phyloP scores from a whole-genome alignment of 164 flowering plant species.

The Cinnamomum chago region DNA sequence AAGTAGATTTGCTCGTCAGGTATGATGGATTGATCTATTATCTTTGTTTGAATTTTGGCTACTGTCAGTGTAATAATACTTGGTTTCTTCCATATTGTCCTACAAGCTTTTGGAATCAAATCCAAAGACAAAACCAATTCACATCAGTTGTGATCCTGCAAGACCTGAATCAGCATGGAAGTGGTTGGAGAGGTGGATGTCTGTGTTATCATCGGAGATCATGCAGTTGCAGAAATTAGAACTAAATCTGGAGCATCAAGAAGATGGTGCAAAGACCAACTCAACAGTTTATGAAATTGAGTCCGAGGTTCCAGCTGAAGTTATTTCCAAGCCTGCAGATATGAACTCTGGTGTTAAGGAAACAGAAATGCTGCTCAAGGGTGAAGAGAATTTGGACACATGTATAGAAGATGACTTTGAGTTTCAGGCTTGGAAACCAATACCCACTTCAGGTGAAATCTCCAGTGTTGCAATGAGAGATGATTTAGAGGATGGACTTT shows the following conservation, averaged over 20 bases:
- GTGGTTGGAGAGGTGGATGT: constrained; percentile 98
- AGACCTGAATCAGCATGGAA: constrained; percentile 68
- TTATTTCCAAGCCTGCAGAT: constrained; percentile 22
- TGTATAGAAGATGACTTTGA: constrained; percentile 27
- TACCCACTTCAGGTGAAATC: constrained; percentile 9
- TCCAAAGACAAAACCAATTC: constrained; percentile 50
- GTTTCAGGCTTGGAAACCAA: neutral
- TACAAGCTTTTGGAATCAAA: constrained; percentile 68
- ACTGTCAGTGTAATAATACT: neutral
- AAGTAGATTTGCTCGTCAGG: constrained; percentile 83
- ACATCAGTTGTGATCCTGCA: constrained; percentile 68
- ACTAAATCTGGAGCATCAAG: constrained; percentile 17
- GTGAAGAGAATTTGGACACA: constrained; percentile 44
- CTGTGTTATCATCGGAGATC: constrained; percentile 42
- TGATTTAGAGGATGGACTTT: constrained; percentile 18
- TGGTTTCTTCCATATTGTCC: neutral
- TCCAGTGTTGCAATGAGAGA: constrained; percentile 16
- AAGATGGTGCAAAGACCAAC: constrained; percentile 17
- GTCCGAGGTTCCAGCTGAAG: constrained; percentile 23
- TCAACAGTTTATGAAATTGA: constrained; percentile 17
- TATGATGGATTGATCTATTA: constrained; percentile 19
- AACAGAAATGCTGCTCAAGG: constrained; percentile 23
- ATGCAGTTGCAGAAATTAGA: constrained; percentile 26
- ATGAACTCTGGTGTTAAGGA: constrained; percentile 15
- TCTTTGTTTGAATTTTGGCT: neutral